Evolutionary conservation across 129 eudicot genomes (phyloP), one percentile per base, ranked within the genome.

Genomic region (Sambucus nigra): DNA sequence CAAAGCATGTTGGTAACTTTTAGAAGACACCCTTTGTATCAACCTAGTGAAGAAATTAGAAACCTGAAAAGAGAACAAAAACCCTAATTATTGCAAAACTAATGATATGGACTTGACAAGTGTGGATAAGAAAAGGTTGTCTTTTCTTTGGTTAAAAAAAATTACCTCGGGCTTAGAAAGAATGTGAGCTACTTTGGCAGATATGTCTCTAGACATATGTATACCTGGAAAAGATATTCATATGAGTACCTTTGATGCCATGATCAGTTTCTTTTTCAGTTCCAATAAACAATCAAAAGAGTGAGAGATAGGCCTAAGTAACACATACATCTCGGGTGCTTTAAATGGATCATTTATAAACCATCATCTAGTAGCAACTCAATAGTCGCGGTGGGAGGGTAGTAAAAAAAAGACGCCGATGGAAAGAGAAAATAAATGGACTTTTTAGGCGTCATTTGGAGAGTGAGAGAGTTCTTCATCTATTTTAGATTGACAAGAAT

Each of bases 341-440:
- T 92, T 92, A 56, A 92, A 92, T 16, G 99, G 94, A 59, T 92
- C n/a, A n/a, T n/a, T n/a, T n/a, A n/a, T n/a, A n/a, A n/a, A n/a
- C n/a, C n/a, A n/a, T n/a, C n/a, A n/a, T n/a, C n/a, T n/a, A n/a
- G n/a, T n/a, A n/a, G n/a, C n/a, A n/a, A n/a, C n/a, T n/a, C n/a
- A n/a, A n/a, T n/a, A n/a, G n/a, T n/a, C n/a, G n/a, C n/a, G n/a
- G n/a, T n/a, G n/a, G n/a, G n/a, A n/a, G n/a, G n/a, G n/a, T n/a
- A n/a, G n/a, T n/a, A n/a, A n/a, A n/a, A n/a, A n/a, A n/a, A n/a
- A n/a, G n/a, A n/a, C n/a, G n/a, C n/a, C n/a, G n/a, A n/a, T n/a
- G n/a, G n/a, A n/a, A n/a, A n/a, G n/a, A n/a, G n/a, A n/a, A n/a
- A n/a, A n/a, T n/a, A n/a, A n/a, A n/a, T n/a, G n/a, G n/a, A n/a